Percentiles rank a stretch among this genome's conserved stretches.
These are phyloP conservation scores for Paramecium pentaurelia DNA, from an alignment of 73 alveolate species.

Conservation along the genomic window DNA sequence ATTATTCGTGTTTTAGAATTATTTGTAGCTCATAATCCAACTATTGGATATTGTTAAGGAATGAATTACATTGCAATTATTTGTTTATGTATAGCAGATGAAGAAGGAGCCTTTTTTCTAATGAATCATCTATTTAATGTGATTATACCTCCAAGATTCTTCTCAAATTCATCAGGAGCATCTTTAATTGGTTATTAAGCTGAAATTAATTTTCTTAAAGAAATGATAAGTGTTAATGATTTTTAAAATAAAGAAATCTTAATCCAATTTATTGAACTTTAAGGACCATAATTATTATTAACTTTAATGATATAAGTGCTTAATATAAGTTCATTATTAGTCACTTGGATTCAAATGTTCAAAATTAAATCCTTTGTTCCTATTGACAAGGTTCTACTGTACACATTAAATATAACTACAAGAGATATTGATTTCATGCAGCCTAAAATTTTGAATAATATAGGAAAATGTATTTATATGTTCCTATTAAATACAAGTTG, in stretches of 20 bases:
- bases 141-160: constrained; percentile 18
- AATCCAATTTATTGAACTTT: background rate
- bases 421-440: background rate
- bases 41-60: constrained; percentile 33
- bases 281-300: constrained; percentile 8
- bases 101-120: constrained; percentile 1
- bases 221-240: background rate
- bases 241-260: background rate
- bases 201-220: background rate
- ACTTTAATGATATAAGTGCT: constrained; percentile 1
- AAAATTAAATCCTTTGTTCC: background rate
- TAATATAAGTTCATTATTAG: background rate
- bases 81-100: constrained; percentile 29
- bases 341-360: constrained; percentile 23
- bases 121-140: background rate
- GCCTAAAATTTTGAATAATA: background rate
- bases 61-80: constrained; percentile 1
- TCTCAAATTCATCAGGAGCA: background rate
- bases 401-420: background rate
- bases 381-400: background rate
- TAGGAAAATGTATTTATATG: background rate
- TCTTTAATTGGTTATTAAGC: constrained; percentile 20
- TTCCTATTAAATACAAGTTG: background rate
- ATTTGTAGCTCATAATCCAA: background rate
- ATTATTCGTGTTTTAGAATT: background rate